Evolutionary conservation across 306 rosid genomes (phyloP).

Genomic region (Cucumis sativus): Cucumber_9930_V3 NC_026660.2:23741501-23742000

Average conservation of each 20-base stretch:
- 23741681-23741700: no score
- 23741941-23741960: neutral
- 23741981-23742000: neutral
- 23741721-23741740: neutral
- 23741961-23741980: neutral
- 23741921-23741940: neutral
- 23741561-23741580: no score
- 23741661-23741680: no score
- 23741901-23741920: neutral
- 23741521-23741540: no score
- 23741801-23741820: neutral
- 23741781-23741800: neutral
- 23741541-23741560: no score
- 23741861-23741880: neutral
- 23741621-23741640: no score
- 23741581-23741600: no score
- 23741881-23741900: neutral
- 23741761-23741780: neutral
- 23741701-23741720: no score
- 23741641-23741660: no score
- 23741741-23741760: neutral
- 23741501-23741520: no score
- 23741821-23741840: neutral
- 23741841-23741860: neutral
- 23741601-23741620: no score